Percentiles rank a stretch among this genome's conserved stretches.
These are phyloP conservation scores for Blastobotrys malaysiensis DNA, from an alignment of 1,139 yeast genomes.

Conservation along the genomic window DNA sequence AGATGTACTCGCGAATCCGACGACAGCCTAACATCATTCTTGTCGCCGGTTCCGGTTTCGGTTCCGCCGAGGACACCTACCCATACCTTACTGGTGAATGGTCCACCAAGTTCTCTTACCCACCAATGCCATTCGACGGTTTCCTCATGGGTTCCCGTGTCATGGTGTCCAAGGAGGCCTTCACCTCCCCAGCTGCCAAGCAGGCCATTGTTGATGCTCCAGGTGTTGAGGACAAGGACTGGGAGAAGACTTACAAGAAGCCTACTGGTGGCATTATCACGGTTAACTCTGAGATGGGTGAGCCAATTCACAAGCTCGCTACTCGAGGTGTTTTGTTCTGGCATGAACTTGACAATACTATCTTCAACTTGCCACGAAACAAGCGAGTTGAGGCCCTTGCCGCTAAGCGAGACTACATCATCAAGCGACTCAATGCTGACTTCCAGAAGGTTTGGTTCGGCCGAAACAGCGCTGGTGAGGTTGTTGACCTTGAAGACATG, in stretches of 20 bases:
- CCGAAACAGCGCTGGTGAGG: conserved; percentile 67
- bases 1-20: conserved; percentile 93
- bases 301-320: conserved; percentile 97
- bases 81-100: conserved; percentile 97
- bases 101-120: conserved; percentile 79
- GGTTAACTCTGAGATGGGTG: conserved; percentile 98
- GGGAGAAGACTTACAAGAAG: conserved; percentile 93
- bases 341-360: conserved; percentile 89
- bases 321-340: conserved; percentile 96
- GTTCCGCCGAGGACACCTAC: conserved; percentile 92
- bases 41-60: conserved; percentile 98
- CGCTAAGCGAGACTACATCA: conserved; percentile 82
- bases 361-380: conserved; percentile 85
- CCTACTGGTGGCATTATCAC: conserved; percentile 97
- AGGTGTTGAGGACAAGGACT: conserved; percentile 80
- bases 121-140: conserved; percentile 99
- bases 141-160: conserved; percentile 92
- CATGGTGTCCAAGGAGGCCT: conserved; percentile 96
- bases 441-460: conserved; percentile 98
- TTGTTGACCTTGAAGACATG: conserved; percentile 88
- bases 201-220: conserved; percentile 82
- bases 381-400: conserved; percentile 77
- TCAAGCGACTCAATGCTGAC: conserved; percentile 80
- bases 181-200: conserved; percentile 91
- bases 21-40: conserved; percentile 82